Conservation (phyloP, 257 asterid genomes). For the Vinca minor region DNA sequence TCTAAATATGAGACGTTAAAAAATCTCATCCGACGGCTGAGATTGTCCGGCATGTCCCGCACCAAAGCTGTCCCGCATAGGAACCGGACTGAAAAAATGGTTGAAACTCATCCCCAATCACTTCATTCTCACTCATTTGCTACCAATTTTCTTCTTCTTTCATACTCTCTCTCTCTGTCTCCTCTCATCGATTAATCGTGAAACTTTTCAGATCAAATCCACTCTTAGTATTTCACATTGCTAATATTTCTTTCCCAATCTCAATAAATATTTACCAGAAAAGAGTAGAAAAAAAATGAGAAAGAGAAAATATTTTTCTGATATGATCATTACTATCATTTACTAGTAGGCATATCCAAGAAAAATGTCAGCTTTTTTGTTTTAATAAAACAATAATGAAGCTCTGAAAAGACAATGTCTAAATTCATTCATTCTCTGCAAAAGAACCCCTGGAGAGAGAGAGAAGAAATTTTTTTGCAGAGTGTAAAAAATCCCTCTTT, state of each 20-base stretch:
- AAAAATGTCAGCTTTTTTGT: constrained; percentile 15
- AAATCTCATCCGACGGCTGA: too few species aligned
- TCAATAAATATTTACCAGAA: constrained; percentile 4
- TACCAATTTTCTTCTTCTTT: too few species aligned
- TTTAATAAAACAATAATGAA: constrained; percentile 14
- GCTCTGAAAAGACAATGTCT: constrained; percentile 36
- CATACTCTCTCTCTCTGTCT: too few species aligned
- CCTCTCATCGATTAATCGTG: not conserved
- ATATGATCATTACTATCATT: constrained; percentile 8
- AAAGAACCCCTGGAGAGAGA: too few species aligned
- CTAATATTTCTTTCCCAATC: too few species aligned
- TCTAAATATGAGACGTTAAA: too few species aligned
- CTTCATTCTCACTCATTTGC: too few species aligned
- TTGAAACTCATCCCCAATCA: too few species aligned
- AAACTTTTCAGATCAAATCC: constrained; percentile 18
- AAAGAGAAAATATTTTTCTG: not conserved
- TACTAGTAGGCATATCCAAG: not conserved
- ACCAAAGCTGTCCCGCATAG: too few species aligned
- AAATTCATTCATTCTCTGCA: constrained; percentile 23
- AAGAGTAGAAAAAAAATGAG: not conserved
- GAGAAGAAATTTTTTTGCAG: constrained; percentile 13
- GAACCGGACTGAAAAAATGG: too few species aligned
- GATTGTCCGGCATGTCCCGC: too few species aligned
- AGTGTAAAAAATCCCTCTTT: constrained; percentile 27
- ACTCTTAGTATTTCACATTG: too few species aligned